Evolutionary conservation across 305 asterid species (phyloP).

Genomic region (Fraxinus paxiana): DNA sequence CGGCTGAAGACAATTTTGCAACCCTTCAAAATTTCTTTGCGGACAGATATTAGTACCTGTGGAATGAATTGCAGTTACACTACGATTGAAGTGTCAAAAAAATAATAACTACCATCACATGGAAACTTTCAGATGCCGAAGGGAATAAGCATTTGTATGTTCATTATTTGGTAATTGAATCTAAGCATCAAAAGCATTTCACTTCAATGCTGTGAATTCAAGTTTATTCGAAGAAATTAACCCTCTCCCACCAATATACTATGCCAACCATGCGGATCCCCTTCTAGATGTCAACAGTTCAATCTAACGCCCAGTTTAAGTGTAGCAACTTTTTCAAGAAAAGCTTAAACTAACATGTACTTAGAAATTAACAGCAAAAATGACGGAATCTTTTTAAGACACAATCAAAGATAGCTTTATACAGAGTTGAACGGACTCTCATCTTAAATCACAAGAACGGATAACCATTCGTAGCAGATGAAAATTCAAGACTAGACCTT

Average conservation of each 20-base stretch:
- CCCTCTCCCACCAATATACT: neutral
- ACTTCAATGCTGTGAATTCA: neutral
- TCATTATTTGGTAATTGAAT: neutral
- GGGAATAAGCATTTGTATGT: neutral
- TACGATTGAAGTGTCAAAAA: neutral
- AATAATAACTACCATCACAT: neutral
- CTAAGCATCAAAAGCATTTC: neutral
- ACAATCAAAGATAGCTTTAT: neutral
- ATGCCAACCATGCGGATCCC: neutral
- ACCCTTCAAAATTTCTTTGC: constrained; percentile 46
- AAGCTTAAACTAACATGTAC: neutral
- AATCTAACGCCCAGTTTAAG: neutral
- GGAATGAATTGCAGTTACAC: neutral
- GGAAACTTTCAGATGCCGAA: neutral
- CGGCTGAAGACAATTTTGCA: constrained; percentile 58
- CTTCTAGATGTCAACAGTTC: neutral
- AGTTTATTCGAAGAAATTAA: neutral
- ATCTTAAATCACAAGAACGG: neutral
- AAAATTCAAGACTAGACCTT: neutral
- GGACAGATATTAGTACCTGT: constrained; percentile 51
- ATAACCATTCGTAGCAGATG: neutral
- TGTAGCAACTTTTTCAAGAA: neutral
- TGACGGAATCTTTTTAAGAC: neutral
- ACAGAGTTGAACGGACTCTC: neutral
- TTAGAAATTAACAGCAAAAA: neutral